Conservation (phyloP, 2,329 filamentous ascomycete genomes). For the Celoporthe dispersa region DNA sequence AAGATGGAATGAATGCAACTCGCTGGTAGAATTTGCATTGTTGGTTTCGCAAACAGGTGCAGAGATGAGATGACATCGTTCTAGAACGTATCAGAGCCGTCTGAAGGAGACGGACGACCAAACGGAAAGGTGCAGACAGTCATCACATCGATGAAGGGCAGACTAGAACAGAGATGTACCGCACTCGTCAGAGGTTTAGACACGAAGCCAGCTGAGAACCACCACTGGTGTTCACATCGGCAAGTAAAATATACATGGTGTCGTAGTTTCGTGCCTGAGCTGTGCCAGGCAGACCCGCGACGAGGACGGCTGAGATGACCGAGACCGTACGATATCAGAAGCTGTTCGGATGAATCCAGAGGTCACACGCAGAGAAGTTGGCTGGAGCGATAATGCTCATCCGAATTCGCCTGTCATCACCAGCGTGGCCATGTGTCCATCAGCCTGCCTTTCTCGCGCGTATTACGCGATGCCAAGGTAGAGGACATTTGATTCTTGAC, state of each 20-base stretch:
- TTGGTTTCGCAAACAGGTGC: conserved; percentile 3
- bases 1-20: not conserved
- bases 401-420: not conserved
- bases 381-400: not conserved
- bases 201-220: not conserved
- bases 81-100: not conserved
- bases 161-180: not conserved
- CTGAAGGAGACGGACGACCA: not conserved
- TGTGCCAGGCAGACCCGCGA: not conserved
- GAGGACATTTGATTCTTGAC: not conserved
- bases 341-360: not conserved
- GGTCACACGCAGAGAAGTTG: not conserved
- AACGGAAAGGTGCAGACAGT: not conserved
- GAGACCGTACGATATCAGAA: not conserved
- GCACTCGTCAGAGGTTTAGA: conserved; percentile 5
- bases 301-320: not conserved
- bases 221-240: not conserved
- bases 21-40: conserved; percentile 10
- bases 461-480: not conserved
- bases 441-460: not conserved
- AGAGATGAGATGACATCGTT: conserved; percentile 6
- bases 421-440: not conserved
- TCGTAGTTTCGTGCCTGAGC: conserved; percentile 1
- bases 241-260: not conserved
- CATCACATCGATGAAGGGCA: not conserved